Evolutionary conservation across 2,329 filamentous ascomycete species (phyloP).

Genomic region (Basipetospora chlamydospora): DNA sequence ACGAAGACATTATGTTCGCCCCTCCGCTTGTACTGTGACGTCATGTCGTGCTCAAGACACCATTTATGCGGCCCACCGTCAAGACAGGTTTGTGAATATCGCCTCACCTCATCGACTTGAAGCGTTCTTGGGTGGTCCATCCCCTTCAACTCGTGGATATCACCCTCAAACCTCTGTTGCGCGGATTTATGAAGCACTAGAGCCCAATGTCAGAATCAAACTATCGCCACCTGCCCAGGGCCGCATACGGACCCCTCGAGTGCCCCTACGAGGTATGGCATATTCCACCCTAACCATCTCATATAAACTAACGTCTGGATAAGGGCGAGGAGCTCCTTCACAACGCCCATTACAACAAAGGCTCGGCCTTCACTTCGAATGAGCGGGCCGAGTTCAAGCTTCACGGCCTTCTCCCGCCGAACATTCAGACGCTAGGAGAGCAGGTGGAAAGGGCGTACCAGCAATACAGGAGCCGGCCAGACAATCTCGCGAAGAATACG

Average conservation of each 20-base stretch:
- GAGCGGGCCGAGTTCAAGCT: slow-evolving; percentile 60
- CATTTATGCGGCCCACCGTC: too few species aligned
- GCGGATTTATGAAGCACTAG: too few species aligned
- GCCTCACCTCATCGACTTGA: too few species aligned
- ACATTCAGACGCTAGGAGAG: slow-evolving; percentile 60
- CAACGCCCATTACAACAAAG: slow-evolving; percentile 46
- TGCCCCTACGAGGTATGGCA: background rate
- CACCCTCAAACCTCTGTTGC: too few species aligned
- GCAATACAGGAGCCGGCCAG: slow-evolving; percentile 51
- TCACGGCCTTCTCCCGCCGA: slow-evolving; percentile 55
- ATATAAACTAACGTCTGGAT: background rate
- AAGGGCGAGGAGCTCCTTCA: background rate
- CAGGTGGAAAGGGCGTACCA: slow-evolving; percentile 66
- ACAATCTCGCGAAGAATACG: slow-evolving; percentile 69
- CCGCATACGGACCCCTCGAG: background rate
- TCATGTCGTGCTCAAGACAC: too few species aligned
- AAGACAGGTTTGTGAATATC: too few species aligned
- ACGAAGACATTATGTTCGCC: too few species aligned
- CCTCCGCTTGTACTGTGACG: too few species aligned
- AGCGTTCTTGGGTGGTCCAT: too few species aligned
- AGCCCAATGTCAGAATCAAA: background rate
- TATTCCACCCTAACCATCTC: background rate
- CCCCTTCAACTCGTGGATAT: too few species aligned
- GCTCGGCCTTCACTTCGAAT: slow-evolving; percentile 56
- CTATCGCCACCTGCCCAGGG: background rate